These are phyloP conservation scores for Boletus rufocinnamomeus DNA, from an alignment of 768 basidiomycete genomes.

Conservation along the genomic window DNA sequence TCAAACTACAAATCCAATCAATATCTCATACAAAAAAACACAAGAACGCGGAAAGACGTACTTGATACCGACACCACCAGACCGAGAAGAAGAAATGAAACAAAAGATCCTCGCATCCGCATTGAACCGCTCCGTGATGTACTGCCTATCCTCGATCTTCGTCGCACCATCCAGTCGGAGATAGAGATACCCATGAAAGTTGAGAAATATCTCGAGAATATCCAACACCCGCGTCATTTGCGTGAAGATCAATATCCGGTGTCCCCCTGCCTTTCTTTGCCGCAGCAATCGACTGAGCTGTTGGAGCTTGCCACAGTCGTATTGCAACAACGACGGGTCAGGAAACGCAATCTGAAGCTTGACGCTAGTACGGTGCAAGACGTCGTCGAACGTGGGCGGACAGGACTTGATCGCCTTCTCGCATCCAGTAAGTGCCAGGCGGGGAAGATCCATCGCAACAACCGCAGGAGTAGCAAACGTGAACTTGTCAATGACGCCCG, in stretches of 20 bases:
- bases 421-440: conserved; percentile 55
- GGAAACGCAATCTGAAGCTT: conserved; percentile 94
- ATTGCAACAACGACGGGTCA: conserved; percentile 84
- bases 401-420: conserved; percentile 31
- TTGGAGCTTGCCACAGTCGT: conserved; percentile 96
- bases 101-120: conserved; percentile 77
- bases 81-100: conserved; percentile 84
- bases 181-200: conserved; percentile 91
- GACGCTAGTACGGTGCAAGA: conserved; percentile 72
- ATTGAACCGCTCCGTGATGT: conserved; percentile 86
- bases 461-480: conserved; percentile 79
- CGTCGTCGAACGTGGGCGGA: conserved; percentile 58
- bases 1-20: conserved; percentile 49
- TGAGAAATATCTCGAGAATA: conserved; percentile 91
- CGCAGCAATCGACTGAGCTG: conserved; percentile 76
- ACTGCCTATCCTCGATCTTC: conserved; percentile 91
- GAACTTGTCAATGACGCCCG: conserved; percentile 62
- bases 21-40: conserved; percentile 18
- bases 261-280: conserved; percentile 83
- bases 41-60: conserved; percentile 40
- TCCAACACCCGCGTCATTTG: conserved; percentile 96
- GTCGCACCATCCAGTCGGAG: conserved; percentile 94
- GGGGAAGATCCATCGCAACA: conserved; percentile 73
- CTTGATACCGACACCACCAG: conserved; percentile 95
- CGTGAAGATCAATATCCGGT: conserved; percentile 92